Base-by-base conservation (phyloP, 257 asterid genomes). In the Agastache rugosa region DNA sequence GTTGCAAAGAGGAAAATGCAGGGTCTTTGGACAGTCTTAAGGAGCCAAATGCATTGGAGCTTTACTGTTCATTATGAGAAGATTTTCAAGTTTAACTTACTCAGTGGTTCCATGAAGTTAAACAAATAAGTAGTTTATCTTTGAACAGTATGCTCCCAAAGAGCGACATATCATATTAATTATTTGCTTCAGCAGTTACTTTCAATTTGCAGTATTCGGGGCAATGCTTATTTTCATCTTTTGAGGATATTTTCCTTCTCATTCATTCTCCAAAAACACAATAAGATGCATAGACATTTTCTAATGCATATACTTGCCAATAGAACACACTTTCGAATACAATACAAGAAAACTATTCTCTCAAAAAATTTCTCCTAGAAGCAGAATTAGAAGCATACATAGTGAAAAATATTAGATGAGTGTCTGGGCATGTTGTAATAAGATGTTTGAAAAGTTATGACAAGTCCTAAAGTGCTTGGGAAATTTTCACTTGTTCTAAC, bases 21-120 rank as follows among this genome's bases (percentile, higher is more conserved):
- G 39, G 70, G n/a, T 61, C 27, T 39, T 19, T 1, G 35, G 42
- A 50, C 35, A 39, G 27, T 20, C 8, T 27, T 14, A 19, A 22
- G 51, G 62, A 67, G 71, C 56, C 63, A 29, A 14, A 64, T n/a
- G 48, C 58, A 34, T n/a, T 16, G 39, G 34, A 77, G 56, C 59
- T 55, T 29, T 44, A 42, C 27, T n/a, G 67, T 16, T 35, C 47
- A 34, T 62, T 25, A n/a, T n/a, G n/a, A n/a, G n/a, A n/a, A n/a
- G n/a, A n/a, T n/a, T n/a, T n/a, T n/a, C n/a, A 34, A 51, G 50
- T 39, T 51, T 16, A 7, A 35, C 63, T 34, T 55, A 60, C 74
- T 48, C 27, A 54, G 12, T 34, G 55, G 16, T n/a, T 53, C 70
- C 58, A 54, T 42, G 51, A 47, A 31, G 60, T 75, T 39, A 37